Base-by-base conservation (phyloP, 768 basidiomycete genomes). In the Podaxis sp. region DNA sequence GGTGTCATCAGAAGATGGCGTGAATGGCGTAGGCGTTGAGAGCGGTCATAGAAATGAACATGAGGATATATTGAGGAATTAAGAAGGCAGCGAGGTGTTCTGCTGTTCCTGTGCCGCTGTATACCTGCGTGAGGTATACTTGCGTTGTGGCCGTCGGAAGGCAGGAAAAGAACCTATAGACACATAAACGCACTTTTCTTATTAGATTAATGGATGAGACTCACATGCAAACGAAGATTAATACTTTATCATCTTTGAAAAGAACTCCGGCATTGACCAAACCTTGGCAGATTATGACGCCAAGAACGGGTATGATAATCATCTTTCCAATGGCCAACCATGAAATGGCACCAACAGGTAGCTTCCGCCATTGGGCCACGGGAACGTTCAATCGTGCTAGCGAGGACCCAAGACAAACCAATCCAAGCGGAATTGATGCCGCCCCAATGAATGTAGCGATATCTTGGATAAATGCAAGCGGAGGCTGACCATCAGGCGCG, bases 201-300 rank as follows among this genome's bases (percentile, higher is more conserved):
- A 17, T 56, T 27, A 29, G n/a, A 13, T 52, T n/a, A 22, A 29
- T 29, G 54, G 65, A 57, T 5, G 52, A 50, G 47, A 75, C 87
- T 69, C 60, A 88, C 88, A 90, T 85, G 82, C 85, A 86, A 15
- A 89, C 82, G 58, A 90, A 88, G 64, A 80, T 78, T 19, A 90
- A 68, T 0, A 90, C 85, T 38, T 83, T 83, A 65, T 90, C 81
- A 0, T 83, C 76, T 58, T 67, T 67, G 4, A 78, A 66, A 19
- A 89, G 81, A 6, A 89, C 47, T 1, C 82, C 82, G 0, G 65
- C 71, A 2, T 68, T 71, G 15, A 80, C 80, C n/a, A 90, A 65
- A 4, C 77, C 81, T 59, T 82, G 71, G 11, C 78, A 82, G 0
- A 91, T 79, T 11, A 84, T 68, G 12, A 89, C 82, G 0, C 89